Evolutionary conservation across 176 grass and related monocot genomes (phyloP).

Genomic region (Phragmites australis): DNA sequence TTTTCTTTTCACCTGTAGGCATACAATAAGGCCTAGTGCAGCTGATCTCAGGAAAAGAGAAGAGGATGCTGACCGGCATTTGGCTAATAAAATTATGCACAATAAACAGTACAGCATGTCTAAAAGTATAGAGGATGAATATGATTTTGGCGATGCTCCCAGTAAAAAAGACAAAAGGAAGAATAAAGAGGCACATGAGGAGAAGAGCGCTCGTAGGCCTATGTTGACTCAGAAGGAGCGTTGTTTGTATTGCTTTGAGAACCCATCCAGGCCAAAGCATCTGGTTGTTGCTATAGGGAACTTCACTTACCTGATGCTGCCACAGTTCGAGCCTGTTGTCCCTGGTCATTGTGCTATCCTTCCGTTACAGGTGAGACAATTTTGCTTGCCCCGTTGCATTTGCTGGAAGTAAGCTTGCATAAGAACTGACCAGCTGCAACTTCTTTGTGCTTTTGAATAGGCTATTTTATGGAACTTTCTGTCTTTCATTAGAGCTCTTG

Average conservation of each 20-base stretch:
- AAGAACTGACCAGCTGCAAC: neutral
- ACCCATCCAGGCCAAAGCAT: constrained; percentile 93
- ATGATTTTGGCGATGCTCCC: constrained; percentile 84
- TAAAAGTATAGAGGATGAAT: constrained; percentile 89
- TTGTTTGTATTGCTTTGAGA: constrained; percentile 92
- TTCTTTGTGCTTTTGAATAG: neutral
- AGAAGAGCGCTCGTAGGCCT: constrained; percentile 33
- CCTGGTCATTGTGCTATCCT: constrained; percentile 87
- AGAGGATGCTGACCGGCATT: constrained; percentile 80
- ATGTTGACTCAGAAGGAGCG: constrained; percentile 82
- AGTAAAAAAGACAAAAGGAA: constrained; percentile 71
- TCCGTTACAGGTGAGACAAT: constrained; percentile 74
- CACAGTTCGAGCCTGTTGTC: constrained; percentile 73
- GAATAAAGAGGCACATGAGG: constrained; percentile 49
- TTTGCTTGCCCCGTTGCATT: constrained; percentile 15
- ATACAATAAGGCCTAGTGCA: constrained; percentile 45
- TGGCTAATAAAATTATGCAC: constrained; percentile 82
- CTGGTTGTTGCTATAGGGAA: constrained; percentile 91
- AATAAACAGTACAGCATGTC: constrained; percentile 71
- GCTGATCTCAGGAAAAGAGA: constrained; percentile 69
- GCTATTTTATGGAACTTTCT: neutral
- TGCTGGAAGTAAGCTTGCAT: constrained; percentile 10
- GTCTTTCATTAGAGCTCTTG: neutral
- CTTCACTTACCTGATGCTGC: constrained; percentile 94
- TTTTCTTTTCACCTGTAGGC: constrained; percentile 43